Percentiles rank a stretch among this genome's conserved stretches.
phyloP scores from a whole-genome alignment of 495 filamentous ascomycete species.

The Lentithecium fluviatile region DNA sequence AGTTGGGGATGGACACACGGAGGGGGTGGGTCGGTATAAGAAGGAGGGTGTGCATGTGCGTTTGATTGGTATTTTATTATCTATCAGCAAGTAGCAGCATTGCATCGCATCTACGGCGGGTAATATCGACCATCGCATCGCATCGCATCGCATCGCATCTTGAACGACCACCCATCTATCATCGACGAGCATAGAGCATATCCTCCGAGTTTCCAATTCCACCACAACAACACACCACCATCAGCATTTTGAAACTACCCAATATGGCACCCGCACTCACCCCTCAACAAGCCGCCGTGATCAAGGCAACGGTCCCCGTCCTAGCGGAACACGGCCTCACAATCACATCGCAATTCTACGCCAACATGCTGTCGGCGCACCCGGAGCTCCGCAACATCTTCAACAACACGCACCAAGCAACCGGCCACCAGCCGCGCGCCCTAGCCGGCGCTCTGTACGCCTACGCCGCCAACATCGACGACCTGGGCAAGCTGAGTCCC shows the following conservation, averaged over 20 bases:
- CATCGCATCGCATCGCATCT: no score
- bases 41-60: background rate
- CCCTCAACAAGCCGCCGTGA: slow-evolving; percentile 45
- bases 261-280: slow-evolving; percentile 35
- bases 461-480: slow-evolving; percentile 70
- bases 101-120: no score
- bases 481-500: slow-evolving; percentile 58
- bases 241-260: background rate
- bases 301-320: slow-evolving; percentile 62
- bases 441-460: slow-evolving; percentile 66
- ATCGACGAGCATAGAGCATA: no score
- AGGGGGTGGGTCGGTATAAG: background rate
- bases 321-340: slow-evolving; percentile 63
- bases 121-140: no score
- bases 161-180: no score
- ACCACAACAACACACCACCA: no score
- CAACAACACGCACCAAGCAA: slow-evolving; percentile 63
- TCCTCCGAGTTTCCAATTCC: no score
- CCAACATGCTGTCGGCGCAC: slow-evolving; percentile 61
- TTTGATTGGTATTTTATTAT: no score
- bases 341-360: slow-evolving; percentile 69
- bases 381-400: slow-evolving; percentile 65
- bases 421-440: slow-evolving; percentile 63
- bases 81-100: no score
- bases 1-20: background rate